Percentiles rank a stretch among this genome's conserved stretches.
Evolutionary conservation across 495 filamentous ascomycete genomes (phyloP).

Genomic region (Penicillium lagena): DNA sequence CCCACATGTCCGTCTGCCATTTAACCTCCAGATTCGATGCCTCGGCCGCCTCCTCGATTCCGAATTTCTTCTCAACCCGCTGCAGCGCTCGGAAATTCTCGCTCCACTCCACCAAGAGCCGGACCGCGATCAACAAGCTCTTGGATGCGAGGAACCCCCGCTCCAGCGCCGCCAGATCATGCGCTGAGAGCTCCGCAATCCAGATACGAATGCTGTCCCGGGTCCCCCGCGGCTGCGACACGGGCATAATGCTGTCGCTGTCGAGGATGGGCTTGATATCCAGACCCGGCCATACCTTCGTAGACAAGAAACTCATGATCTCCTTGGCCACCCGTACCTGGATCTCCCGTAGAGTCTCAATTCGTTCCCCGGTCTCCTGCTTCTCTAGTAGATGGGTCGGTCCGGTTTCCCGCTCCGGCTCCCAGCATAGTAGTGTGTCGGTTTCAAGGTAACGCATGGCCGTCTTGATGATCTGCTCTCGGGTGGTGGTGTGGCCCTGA

Average conservation of each 20-base stretch:
- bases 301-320: constrained; percentile 63
- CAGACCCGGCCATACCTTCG: constrained; percentile 79
- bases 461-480: constrained; percentile 55
- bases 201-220: constrained; percentile 71
- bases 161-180: constrained; percentile 84
- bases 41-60: constrained; percentile 60
- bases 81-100: constrained; percentile 51
- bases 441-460: constrained; percentile 85
- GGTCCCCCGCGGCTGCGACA: constrained; percentile 61
- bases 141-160: constrained; percentile 77
- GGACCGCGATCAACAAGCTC: constrained; percentile 69
- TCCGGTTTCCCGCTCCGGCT: constrained; percentile 47
- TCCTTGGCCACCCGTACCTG: constrained; percentile 61
- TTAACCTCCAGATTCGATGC: constrained; percentile 77
- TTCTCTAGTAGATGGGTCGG: constrained; percentile 10
- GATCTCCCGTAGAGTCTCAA: constrained; percentile 58
- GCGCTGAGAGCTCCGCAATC: constrained; percentile 61
- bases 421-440: constrained; percentile 92
- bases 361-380: constrained; percentile 19
- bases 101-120: constrained; percentile 86
- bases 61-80: constrained; percentile 32
- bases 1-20: constrained; percentile 90
- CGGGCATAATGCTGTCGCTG: constrained; percentile 63
- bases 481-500: constrained; percentile 28
- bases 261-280: constrained; percentile 72